A percentile compares a stretch with the other conserved stretches of the same genome.
phyloP scores from a whole-genome alignment of 225 moss, liverwort and hornwort species.

The Climacium dendroides region DNA sequence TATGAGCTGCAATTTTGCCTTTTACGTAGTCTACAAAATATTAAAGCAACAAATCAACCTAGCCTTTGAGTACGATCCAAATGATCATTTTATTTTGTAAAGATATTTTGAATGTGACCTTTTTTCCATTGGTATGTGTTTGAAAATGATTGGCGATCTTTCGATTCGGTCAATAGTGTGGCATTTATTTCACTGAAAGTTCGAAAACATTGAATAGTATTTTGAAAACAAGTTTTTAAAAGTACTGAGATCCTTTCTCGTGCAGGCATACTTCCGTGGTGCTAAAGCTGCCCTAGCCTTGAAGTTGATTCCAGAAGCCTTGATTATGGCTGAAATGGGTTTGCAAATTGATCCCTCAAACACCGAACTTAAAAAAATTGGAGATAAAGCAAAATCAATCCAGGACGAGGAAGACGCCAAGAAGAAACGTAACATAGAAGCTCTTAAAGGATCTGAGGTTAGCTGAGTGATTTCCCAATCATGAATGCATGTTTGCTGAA shows the following conservation, averaged over 20 bases:
- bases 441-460: constrained; percentile 54
- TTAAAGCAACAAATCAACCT: background rate
- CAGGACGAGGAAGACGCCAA: constrained; percentile 46
- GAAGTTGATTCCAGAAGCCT: constrained; percentile 60
- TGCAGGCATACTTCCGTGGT: constrained; percentile 87
- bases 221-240: background rate
- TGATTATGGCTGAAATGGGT: constrained; percentile 37
- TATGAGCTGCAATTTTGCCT: background rate
- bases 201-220: background rate
- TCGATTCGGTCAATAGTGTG: background rate
- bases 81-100: background rate
- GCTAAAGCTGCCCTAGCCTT: constrained; percentile 80
- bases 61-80: background rate
- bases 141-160: background rate
- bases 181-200: background rate
- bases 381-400: constrained; percentile 41
- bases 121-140: background rate
- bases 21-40: background rate
- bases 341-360: constrained; percentile 55
- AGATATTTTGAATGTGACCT: background rate
- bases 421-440: constrained; percentile 43
- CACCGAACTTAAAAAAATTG: constrained; percentile 49
- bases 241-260: background rate
- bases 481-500: background rate
- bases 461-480: background rate